Percentiles rank a stretch among this genome's conserved stretches.
These are phyloP conservation scores for Tetratostichococcus sp. DNA, from an alignment of 139 green algal genomes.

Conservation along the genomic window DNA sequence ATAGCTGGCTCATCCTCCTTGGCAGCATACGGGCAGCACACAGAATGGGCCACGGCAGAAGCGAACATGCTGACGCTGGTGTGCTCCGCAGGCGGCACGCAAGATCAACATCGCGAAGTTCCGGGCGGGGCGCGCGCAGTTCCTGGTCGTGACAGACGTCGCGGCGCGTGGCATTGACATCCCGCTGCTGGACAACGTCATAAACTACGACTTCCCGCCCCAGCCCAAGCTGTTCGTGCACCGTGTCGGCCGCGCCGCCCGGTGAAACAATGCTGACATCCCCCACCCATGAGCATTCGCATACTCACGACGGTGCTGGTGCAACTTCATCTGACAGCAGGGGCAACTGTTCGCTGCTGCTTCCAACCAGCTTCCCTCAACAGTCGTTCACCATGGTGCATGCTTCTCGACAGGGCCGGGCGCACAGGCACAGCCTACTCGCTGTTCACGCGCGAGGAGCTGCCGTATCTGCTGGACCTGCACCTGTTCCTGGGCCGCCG, in stretches of 20 bases:
- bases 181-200: slow-evolving; percentile 96
- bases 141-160: slow-evolving; percentile 95
- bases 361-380: too few species aligned
- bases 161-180: slow-evolving; percentile 98
- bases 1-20: too few species aligned
- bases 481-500: slow-evolving; percentile 88
- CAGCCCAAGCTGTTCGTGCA: slow-evolving; percentile 97
- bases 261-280: slow-evolving; percentile 9
- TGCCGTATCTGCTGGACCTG: slow-evolving; percentile 92
- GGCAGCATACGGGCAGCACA: too few species aligned
- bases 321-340: too few species aligned
- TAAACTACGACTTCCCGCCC: slow-evolving; percentile 95
- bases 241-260: slow-evolving; percentile 73
- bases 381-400: too few species aligned
- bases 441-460: slow-evolving; percentile 72
- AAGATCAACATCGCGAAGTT: slow-evolving; percentile 96
- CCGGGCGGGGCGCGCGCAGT: slow-evolving; percentile 40
- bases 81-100: slow-evolving; percentile 87
- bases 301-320: too few species aligned
- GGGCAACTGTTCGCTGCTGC: too few species aligned
- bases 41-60: too few species aligned
- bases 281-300: too few species aligned
- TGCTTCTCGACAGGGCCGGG: slow-evolving; percentile 16
- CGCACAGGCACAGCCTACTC: slow-evolving; percentile 71
- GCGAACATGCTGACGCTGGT: too few species aligned